phyloP scores from a whole-genome alignment of 2,329 filamentous ascomycete species.

The Neonectria punicea region DNA sequence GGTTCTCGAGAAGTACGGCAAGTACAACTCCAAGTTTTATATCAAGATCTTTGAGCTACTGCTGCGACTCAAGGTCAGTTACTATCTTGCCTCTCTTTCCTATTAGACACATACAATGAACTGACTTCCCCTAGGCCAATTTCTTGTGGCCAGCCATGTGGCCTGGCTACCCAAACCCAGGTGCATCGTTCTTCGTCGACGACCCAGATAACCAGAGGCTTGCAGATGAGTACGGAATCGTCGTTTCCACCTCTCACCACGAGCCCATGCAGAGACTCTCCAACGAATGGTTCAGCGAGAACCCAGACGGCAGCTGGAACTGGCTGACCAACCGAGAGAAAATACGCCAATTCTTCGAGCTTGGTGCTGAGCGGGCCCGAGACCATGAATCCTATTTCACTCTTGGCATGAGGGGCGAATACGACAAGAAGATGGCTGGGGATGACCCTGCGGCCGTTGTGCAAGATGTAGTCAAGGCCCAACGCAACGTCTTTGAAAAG shows the following conservation, averaged over 20 bases:
- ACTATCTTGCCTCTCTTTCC: not conserved
- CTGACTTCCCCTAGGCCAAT: slow-evolving; percentile 60
- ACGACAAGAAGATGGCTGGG: slow-evolving; percentile 63
- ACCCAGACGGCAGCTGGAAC: slow-evolving; percentile 63
- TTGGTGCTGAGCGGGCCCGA: slow-evolving; percentile 65
- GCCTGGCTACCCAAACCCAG: slow-evolving; percentile 57
- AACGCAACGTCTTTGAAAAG: slow-evolving; percentile 64
- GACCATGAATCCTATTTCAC: slow-evolving; percentile 69
- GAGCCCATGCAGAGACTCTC: slow-evolving; percentile 73
- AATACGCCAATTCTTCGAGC: slow-evolving; percentile 66
- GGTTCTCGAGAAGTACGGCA: slow-evolving; percentile 61
- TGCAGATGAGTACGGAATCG: slow-evolving; percentile 73
- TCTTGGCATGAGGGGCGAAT: slow-evolving; percentile 66
- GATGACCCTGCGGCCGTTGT: slow-evolving; percentile 63
- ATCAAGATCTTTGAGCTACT: slow-evolving; percentile 69
- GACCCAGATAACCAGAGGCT: slow-evolving; percentile 73
- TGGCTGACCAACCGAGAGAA: slow-evolving; percentile 67
- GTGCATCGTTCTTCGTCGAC: slow-evolving; percentile 75
- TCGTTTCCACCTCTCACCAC: slow-evolving; percentile 72
- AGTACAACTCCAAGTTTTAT: slow-evolving; percentile 68
- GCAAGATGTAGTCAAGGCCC: slow-evolving; percentile 63
- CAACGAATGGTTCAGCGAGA: slow-evolving; percentile 55
- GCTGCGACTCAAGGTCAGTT: slow-evolving; percentile 33
- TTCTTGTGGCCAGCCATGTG: slow-evolving; percentile 80
- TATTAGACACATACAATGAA: not conserved